Evolutionary conservation across 768 basidiomycete genomes (phyloP).

Genomic region (Cystofilobasidium macerans): DNA sequence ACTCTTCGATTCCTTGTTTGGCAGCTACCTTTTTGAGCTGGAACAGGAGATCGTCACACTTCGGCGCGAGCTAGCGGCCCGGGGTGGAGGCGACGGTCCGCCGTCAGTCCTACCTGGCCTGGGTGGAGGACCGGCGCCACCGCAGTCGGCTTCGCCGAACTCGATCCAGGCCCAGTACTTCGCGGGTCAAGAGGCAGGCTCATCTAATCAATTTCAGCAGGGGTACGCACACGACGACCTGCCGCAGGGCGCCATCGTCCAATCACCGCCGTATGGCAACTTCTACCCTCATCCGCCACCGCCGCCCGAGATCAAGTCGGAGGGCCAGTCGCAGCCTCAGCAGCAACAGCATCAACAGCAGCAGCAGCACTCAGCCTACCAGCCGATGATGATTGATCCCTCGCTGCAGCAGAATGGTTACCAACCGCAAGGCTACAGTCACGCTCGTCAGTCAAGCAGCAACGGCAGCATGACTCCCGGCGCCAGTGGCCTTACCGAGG

Average conservation of each 20-base stretch:
- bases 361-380: slow-evolving; percentile 1
- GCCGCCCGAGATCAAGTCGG: slow-evolving; percentile 4
- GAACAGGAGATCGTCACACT: slow-evolving; percentile 38
- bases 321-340: too few relatives aligned
- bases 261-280: slow-evolving; percentile 19
- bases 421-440: neutral
- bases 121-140: too few relatives aligned
- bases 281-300: slow-evolving; percentile 17
- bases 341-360: too few relatives aligned
- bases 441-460: neutral
- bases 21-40: slow-evolving; percentile 38
- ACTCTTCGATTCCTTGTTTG: neutral
- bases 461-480: slow-evolving; percentile 10
- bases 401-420: slow-evolving; percentile 3
- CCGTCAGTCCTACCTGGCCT: too few relatives aligned
- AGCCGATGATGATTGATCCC: slow-evolving; percentile 14
- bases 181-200: neutral
- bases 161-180: neutral
- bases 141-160: neutral
- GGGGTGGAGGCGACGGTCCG: slow-evolving; percentile 15
- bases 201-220: neutral
- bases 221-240: neutral
- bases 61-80: slow-evolving; percentile 34
- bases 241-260: neutral
- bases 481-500: neutral